phyloP scores from a whole-genome alignment of 768 basidiomycete species.

The Rhodotorula graminis region DNA sequence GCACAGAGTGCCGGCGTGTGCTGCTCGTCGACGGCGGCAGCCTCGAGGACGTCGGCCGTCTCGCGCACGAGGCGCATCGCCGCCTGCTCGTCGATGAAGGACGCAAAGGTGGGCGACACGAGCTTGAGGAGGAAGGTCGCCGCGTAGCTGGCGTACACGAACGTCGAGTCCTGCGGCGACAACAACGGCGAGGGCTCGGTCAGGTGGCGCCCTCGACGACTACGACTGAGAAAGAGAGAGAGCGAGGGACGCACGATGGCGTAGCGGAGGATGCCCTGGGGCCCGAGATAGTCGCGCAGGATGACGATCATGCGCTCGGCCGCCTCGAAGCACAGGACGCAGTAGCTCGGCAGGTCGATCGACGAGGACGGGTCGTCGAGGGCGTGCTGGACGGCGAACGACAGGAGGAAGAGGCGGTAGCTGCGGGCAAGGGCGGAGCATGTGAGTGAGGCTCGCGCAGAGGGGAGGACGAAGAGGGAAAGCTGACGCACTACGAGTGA shows the following conservation, averaged over 20 bases:
- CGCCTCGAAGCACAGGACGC: constrained; percentile 33
- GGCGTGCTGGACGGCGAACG: constrained; percentile 95
- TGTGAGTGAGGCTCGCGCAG: too few species aligned
- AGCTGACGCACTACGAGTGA: constrained; percentile 13
- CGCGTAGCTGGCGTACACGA: constrained; percentile 87
- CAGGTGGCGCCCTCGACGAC: too few species aligned
- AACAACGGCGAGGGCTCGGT: neutral
- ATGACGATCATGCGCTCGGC: constrained; percentile 48
- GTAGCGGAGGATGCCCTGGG: constrained; percentile 70
- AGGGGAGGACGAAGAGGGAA: too few species aligned
- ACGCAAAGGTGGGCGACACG: constrained; percentile 74
- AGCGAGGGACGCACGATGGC: constrained; percentile 53
- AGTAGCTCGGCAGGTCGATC: constrained; percentile 37
- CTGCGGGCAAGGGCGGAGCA: constrained; percentile 54
- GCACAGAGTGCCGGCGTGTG: constrained; percentile 91
- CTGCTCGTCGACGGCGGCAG: constrained; percentile 65
- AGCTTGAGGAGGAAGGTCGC: constrained; percentile 89
- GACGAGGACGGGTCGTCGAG: constrained; percentile 56
- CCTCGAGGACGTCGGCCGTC: constrained; percentile 73
- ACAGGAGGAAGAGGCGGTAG: constrained; percentile 70
- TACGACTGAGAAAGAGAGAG: too few species aligned
- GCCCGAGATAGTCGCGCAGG: constrained; percentile 72
- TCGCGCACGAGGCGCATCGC: constrained; percentile 69
- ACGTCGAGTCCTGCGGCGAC: constrained; percentile 62
- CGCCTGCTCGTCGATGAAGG: constrained; percentile 67